These are phyloP conservation scores for Actinomortierella wolfii DNA, from an alignment of 371 early-diverging fungal genomes.

Conservation along the genomic window DNA sequence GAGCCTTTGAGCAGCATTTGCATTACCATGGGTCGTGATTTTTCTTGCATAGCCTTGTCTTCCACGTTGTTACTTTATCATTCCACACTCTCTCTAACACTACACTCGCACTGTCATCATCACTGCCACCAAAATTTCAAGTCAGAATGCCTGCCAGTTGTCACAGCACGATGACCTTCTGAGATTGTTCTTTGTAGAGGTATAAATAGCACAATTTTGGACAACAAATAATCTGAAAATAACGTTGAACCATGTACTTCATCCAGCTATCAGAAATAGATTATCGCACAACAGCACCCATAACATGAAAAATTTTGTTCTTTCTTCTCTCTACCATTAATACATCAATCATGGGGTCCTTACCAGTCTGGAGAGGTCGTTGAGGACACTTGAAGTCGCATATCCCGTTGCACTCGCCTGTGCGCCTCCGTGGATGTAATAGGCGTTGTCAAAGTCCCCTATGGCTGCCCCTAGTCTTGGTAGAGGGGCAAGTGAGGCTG, in stretches of 20 bases:
- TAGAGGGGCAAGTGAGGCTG: slow-evolving; percentile 6
- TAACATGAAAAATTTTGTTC: background rate
- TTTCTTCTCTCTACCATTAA: background rate
- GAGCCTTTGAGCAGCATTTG: too few relatives aligned
- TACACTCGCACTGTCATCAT: too few relatives aligned
- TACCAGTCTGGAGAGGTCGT: slow-evolving; percentile 30
- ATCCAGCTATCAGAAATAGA: too few relatives aligned
- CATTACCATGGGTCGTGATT: background rate
- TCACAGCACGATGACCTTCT: too few relatives aligned
- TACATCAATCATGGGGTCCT: slow-evolving; percentile 1
- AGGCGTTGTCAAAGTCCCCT: slow-evolving; percentile 11
- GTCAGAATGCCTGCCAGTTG: too few relatives aligned
- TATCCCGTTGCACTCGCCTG: slow-evolving; percentile 14
- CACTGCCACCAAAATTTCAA: too few relatives aligned
- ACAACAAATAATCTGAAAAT: too few relatives aligned
- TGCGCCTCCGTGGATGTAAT: slow-evolving; percentile 31
- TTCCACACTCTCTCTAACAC: too few relatives aligned
- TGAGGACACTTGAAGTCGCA: slow-evolving; percentile 11
- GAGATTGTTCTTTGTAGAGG: too few relatives aligned
- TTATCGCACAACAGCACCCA: background rate
- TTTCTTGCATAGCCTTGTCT: background rate
- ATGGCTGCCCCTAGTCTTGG: slow-evolving; percentile 36
- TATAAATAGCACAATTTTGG: too few relatives aligned
- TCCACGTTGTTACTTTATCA: too few relatives aligned
- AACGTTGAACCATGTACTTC: too few relatives aligned